Conservation (phyloP, 2,329 filamentous ascomycete genomes). For the Hymenoscyphus scutula region DNA sequence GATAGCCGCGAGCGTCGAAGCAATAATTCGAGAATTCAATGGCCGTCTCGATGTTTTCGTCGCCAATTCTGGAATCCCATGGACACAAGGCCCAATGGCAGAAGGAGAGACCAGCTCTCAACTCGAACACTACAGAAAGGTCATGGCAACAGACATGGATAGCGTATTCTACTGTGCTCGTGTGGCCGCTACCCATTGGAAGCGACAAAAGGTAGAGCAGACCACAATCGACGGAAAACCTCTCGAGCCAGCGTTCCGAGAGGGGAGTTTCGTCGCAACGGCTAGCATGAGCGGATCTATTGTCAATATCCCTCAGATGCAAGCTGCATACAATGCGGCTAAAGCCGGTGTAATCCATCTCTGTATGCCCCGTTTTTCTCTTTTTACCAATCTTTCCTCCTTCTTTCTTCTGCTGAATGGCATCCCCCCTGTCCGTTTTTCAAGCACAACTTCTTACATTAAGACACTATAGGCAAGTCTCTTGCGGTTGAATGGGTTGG, state of each 20-base stretch:
- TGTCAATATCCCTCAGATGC: conserved; percentile 73
- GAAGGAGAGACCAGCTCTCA: conserved; percentile 48
- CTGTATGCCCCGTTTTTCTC: conserved; percentile 43
- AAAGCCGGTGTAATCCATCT: conserved; percentile 64
- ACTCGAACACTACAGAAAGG: conserved; percentile 61
- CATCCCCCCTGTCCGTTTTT: not conserved
- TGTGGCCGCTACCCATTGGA: conserved; percentile 67
- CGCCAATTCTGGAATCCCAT: conserved; percentile 74
- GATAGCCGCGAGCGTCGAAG: conserved; percentile 42
- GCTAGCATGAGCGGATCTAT: conserved; percentile 77
- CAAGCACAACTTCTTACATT: not conserved
- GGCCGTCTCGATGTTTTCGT: conserved; percentile 75
- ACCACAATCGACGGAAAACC: conserved; percentile 60
- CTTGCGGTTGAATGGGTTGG: conserved; percentile 75
- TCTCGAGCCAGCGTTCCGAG: conserved; percentile 53
- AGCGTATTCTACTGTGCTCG: conserved; percentile 76
- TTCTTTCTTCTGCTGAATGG: too few species aligned
- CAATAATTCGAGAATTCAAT: conserved; percentile 62
- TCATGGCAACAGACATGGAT: conserved; percentile 70
- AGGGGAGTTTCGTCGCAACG: conserved; percentile 74
- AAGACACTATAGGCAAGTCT: conserved; percentile 53
- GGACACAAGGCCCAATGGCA: conserved; percentile 66
- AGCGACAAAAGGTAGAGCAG: conserved; percentile 66
- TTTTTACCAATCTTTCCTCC: not conserved
- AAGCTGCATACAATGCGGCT: conserved; percentile 71